These are phyloP conservation scores for Podaxis sp. DNA, from an alignment of 768 basidiomycete genomes.

Conservation along the genomic window DNA sequence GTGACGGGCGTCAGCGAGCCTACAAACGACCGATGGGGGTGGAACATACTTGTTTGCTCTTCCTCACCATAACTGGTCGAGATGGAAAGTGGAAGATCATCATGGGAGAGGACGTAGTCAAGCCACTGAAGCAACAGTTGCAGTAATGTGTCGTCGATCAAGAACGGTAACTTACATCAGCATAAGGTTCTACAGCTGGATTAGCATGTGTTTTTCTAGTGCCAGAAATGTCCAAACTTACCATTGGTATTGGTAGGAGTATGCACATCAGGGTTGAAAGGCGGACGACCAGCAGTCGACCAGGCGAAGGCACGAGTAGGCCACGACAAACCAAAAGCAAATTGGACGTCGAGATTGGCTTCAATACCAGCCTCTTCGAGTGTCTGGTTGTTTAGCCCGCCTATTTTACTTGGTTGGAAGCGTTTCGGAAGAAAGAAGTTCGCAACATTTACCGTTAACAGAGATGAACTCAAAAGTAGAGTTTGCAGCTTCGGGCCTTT, in stretches of 20 bases:
- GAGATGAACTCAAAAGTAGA: constrained; percentile 52
- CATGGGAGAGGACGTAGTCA: constrained; percentile 48
- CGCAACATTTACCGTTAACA: constrained; percentile 47
- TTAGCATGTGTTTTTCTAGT: not conserved
- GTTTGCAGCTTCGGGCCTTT: constrained; percentile 45
- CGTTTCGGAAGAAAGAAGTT: not conserved
- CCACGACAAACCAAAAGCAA: constrained; percentile 60
- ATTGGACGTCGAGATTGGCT: constrained; percentile 68
- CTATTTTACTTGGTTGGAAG: constrained; percentile 27
- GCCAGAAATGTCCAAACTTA: constrained; percentile 12
- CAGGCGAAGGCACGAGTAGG: constrained; percentile 60
- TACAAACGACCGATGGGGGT: not conserved
- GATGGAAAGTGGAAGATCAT: constrained; percentile 53
- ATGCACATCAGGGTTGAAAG: constrained; percentile 46
- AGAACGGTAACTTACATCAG: constrained; percentile 16
- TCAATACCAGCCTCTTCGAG: constrained; percentile 54
- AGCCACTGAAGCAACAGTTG: constrained; percentile 43
- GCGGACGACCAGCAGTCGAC: constrained; percentile 61
- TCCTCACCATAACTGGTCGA: constrained; percentile 74
- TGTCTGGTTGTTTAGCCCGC: constrained; percentile 60
- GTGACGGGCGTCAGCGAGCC: not conserved
- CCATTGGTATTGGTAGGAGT: constrained; percentile 41
- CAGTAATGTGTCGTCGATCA: not conserved
- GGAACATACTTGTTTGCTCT: constrained; percentile 62
- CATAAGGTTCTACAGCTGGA: constrained; percentile 18